A percentile compares a stretch with the other conserved stretches of the same genome.
These are phyloP conservation scores for Cotoneaster glaucophyllus DNA, from an alignment of 306 rosid species.

Conservation along the genomic window DNA sequence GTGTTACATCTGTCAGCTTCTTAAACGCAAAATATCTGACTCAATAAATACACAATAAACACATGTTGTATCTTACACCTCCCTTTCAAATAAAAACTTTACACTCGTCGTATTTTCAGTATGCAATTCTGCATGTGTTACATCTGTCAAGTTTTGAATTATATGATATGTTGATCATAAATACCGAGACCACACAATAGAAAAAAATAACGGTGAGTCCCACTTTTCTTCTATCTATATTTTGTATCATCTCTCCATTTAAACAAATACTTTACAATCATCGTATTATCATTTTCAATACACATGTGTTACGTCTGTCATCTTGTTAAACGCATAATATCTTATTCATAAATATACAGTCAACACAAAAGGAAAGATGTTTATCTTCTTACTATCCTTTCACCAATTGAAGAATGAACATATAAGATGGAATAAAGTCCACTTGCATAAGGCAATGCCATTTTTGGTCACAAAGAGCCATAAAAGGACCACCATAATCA, in stretches of 20 bases:
- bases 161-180: not conserved
- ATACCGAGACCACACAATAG: not conserved
- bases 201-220: not conserved
- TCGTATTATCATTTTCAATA: not conserved
- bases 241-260: not conserved
- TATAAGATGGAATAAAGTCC: not conserved
- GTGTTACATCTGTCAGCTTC: not conserved
- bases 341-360: not conserved
- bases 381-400: not conserved
- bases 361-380: not conserved
- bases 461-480: not conserved
- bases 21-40: not conserved
- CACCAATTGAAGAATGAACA: not conserved
- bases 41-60: not conserved
- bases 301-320: not conserved
- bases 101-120: too few relatives aligned
- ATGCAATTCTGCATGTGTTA: not conserved
- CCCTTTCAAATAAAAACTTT: too few relatives aligned
- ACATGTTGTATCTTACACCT: not conserved
- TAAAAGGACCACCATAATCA: not conserved
- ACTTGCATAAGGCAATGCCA: not conserved
- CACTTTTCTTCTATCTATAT: not conserved
- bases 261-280: not conserved
- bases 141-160: not conserved
- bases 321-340: rapidly evolving